Conservation (phyloP, 2,329 filamentous ascomycete species). For the Bretziella fagacearum region DNA sequence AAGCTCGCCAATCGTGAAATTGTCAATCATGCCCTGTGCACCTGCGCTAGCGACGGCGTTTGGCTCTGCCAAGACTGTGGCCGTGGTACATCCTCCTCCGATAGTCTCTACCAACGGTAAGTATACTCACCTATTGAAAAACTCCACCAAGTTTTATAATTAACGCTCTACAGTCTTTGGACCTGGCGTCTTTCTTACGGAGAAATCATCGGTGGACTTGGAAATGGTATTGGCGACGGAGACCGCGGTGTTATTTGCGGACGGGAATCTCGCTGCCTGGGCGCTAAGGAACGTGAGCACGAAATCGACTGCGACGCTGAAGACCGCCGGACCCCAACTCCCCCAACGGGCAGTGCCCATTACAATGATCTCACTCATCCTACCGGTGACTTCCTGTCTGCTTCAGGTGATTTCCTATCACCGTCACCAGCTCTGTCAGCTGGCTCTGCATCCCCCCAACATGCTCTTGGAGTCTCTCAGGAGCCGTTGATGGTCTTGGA, state of each 20-base stretch:
- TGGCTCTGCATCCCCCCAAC: too few relatives aligned
- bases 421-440: too few relatives aligned
- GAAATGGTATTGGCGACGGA: slow-evolving; percentile 75
- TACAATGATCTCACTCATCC: too few relatives aligned
- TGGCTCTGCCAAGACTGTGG: slow-evolving; percentile 84
- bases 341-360: too few relatives aligned
- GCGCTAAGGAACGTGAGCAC: slow-evolving; percentile 58
- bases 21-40: slow-evolving; percentile 40
- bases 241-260: slow-evolving; percentile 80
- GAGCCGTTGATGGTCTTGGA: too few relatives aligned
- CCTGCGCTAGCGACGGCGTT: slow-evolving; percentile 39
- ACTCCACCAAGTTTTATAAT: background rate
- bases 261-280: slow-evolving; percentile 59
- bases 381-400: too few relatives aligned
- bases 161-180: slow-evolving; percentile 47
- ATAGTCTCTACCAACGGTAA: slow-evolving; percentile 42
- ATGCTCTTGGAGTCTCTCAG: too few relatives aligned
- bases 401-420: too few relatives aligned
- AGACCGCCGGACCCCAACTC: slow-evolving; percentile 33
- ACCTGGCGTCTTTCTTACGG: slow-evolving; percentile 77
- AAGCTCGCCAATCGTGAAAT: slow-evolving; percentile 31
- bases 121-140: slow-evolving; percentile 16
- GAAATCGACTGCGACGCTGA: slow-evolving; percentile 77
- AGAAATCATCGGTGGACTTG: slow-evolving; percentile 61
- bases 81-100: slow-evolving; percentile 44